phyloP scores from a whole-genome alignment of 179 eudicot genomes.

The Drosera spatulata region DNA sequence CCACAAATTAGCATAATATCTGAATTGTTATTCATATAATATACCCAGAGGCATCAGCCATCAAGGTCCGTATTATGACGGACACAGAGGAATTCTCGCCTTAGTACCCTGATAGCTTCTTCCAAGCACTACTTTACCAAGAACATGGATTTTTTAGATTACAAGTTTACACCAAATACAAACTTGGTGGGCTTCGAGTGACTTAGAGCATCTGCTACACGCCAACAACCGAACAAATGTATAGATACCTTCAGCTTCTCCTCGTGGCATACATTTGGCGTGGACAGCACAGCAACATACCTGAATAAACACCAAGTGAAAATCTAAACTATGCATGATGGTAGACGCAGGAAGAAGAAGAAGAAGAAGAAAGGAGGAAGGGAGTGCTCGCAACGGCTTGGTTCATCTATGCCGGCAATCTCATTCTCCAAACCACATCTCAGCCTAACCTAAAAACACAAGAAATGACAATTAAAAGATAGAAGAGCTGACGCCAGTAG shows the following conservation, averaged over 20 bases:
- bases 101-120: too few relatives aligned
- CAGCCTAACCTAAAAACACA: constrained; percentile 58
- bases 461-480: neutral
- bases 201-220: too few relatives aligned
- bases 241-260: constrained; percentile 62
- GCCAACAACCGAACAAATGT: too few relatives aligned
- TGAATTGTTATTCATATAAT: neutral
- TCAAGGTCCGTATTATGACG: too few relatives aligned
- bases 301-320: constrained; percentile 24
- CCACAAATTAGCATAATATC: constrained; percentile 2
- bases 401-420: constrained; percentile 83
- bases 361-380: constrained; percentile 8
- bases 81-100: too few relatives aligned
- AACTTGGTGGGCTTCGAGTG: too few relatives aligned
- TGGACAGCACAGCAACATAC: constrained; percentile 70
- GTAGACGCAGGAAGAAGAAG: neutral
- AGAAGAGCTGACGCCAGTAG: too few relatives aligned
- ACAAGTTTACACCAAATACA: neutral
- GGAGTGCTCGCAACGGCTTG: constrained; percentile 98
- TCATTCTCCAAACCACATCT: constrained; percentile 92
- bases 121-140: too few relatives aligned
- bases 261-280: constrained; percentile 75
- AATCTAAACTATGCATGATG: too few relatives aligned
- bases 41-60: too few relatives aligned
- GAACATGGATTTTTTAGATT: too few relatives aligned